These are phyloP conservation scores for Saraca asoca DNA, from an alignment of 331 rosid species.

Conservation along the genomic window DNA sequence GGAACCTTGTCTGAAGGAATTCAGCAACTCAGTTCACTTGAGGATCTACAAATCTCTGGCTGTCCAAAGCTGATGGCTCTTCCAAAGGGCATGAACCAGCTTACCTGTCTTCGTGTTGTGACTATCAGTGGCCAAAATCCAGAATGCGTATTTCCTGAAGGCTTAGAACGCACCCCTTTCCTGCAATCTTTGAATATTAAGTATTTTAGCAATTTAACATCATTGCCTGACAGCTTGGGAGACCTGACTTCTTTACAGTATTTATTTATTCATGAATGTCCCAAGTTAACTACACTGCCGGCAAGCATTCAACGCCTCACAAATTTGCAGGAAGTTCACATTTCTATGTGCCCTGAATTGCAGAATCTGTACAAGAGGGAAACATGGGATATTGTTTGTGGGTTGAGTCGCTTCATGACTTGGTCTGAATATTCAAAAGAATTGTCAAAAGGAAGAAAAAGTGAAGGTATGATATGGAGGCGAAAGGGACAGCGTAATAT, in stretches of 20 bases:
- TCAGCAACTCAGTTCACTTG: not conserved
- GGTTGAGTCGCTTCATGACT: too few species aligned
- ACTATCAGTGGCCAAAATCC: not conserved
- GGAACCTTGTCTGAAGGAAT: not conserved
- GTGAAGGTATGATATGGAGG: too few species aligned
- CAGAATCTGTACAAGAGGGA: not conserved
- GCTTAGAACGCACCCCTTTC: not conserved
- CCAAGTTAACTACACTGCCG: not conserved
- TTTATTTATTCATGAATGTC: not conserved
- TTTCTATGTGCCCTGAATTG: not conserved
- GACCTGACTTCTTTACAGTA: not conserved
- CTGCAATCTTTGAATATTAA: not conserved
- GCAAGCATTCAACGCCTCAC: conserved; percentile 2
- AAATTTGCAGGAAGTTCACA: not conserved
- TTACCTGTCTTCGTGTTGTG: not conserved
- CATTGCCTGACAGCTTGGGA: conserved; percentile 17
- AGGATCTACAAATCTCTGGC: not conserved
- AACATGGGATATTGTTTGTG: not conserved
- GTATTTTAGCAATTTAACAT: not conserved
- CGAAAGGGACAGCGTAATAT: too few species aligned
- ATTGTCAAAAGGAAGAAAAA: too few species aligned
- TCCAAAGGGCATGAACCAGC: not conserved
- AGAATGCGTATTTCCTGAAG: not conserved
- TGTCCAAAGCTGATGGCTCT: not conserved
- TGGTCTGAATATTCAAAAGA: too few species aligned